phyloP scores from a whole-genome alignment of 495 filamentous ascomycete genomes.

The Astrothelium subdiscretum region DNA sequence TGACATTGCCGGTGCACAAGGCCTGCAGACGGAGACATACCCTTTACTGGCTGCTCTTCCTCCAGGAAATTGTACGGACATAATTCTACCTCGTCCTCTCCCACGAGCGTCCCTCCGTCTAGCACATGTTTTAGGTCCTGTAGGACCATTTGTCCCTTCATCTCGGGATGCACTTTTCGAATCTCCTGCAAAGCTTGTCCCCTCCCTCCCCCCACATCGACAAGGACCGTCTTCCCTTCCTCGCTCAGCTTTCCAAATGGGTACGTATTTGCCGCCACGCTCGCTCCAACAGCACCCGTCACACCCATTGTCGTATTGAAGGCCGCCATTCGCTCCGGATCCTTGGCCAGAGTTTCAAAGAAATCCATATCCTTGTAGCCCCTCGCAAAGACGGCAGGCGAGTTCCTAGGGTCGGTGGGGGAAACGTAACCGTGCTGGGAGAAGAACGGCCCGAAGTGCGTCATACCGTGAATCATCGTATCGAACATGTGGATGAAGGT shows the following conservation, averaged over 20 bases:
- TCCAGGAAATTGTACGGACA: conserved; percentile 8
- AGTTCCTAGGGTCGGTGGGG: conserved; percentile 5
- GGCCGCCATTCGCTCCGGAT: not conserved
- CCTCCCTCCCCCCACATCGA: conserved; percentile 12
- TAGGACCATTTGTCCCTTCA: conserved; percentile 1
- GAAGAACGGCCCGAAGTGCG: conserved; percentile 2
- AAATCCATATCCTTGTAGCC: conserved; percentile 6
- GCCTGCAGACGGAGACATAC: not conserved
- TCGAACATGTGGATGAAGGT: not conserved
- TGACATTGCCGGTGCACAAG: too few species aligned
- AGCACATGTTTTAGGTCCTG: conserved; percentile 8
- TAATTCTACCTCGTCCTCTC: not conserved
- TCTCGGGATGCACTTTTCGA: not conserved
- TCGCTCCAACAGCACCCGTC: not conserved
- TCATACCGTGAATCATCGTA: not conserved
- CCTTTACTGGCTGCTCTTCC: conserved; percentile 9
- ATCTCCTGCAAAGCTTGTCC: conserved; percentile 8
- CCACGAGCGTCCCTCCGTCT: not conserved
- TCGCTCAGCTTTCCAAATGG: conserved; percentile 6
- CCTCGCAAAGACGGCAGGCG: conserved; percentile 5
- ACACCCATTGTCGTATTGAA: conserved; percentile 5
- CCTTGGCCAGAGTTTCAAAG: conserved; percentile 1
- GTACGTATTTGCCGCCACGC: not conserved
- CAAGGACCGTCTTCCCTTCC: conserved; percentile 1
- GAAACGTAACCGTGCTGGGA: conserved; percentile 1